These are phyloP conservation scores for Pleurotus citrinopileatus DNA, from an alignment of 768 basidiomycete genomes.

Conservation along the genomic window DNA sequence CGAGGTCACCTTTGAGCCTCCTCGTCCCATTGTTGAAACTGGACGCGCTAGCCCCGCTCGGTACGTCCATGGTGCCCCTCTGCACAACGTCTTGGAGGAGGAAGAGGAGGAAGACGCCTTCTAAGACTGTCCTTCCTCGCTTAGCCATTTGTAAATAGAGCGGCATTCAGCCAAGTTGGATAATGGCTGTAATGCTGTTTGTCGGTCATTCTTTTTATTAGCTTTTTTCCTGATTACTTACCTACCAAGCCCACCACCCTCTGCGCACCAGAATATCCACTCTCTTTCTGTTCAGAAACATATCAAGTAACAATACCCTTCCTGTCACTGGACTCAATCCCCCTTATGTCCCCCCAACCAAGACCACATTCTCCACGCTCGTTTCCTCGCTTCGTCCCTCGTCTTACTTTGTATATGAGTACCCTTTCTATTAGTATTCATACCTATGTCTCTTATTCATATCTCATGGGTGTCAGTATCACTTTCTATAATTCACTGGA, in stretches of 20 bases:
- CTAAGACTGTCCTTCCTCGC: not conserved
- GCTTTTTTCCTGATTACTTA: not conserved
- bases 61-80: slow-evolving; percentile 81
- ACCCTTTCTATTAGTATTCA: slow-evolving; percentile 4
- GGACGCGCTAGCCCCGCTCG: slow-evolving; percentile 65
- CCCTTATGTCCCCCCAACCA: not conserved
- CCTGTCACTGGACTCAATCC: not conserved
- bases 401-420: slow-evolving; percentile 5
- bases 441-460: slow-evolving; percentile 8
- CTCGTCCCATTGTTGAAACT: slow-evolving; percentile 37
- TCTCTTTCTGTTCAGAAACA: not conserved
- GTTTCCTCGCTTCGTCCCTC: not conserved
- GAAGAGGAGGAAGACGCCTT: slow-evolving; percentile 56
- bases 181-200: not conserved
- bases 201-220: not conserved
- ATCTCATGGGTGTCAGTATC: not conserved
- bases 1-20: slow-evolving; percentile 29
- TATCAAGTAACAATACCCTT: slow-evolving; percentile 6
- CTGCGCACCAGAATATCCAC: not conserved
- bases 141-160: not conserved
- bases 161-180: slow-evolving; percentile 3
- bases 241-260: not conserved
- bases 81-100: slow-evolving; percentile 85
- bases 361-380: not conserved
- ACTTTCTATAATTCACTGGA: not conserved